Conservation (phyloP, 2,329 filamentous ascomycete genomes). For the Zymoseptoria passerinii region DNA sequence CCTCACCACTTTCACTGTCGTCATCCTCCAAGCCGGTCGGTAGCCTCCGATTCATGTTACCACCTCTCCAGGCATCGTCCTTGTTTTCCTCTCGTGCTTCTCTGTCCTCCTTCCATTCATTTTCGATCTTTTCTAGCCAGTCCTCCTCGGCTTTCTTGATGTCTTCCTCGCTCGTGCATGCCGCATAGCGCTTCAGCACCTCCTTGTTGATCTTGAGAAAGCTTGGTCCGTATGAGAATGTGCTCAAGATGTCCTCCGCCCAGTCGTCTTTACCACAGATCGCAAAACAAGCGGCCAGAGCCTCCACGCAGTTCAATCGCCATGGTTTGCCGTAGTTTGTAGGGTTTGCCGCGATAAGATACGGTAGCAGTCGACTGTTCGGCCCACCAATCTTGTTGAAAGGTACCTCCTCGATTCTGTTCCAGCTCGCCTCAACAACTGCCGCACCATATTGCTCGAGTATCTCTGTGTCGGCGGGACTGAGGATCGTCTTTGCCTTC, state of each 20-base stretch:
- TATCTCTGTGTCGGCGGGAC: slow-evolving; percentile 70
- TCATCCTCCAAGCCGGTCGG: slow-evolving; percentile 47
- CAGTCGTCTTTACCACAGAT: slow-evolving; percentile 90
- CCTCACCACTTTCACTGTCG: slow-evolving; percentile 33
- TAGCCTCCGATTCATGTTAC: slow-evolving; percentile 69
- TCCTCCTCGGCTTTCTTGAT: slow-evolving; percentile 77
- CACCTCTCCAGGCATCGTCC: slow-evolving; percentile 80
- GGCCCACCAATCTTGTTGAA: slow-evolving; percentile 88
- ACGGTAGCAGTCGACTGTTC: slow-evolving; percentile 82
- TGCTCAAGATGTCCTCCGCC: slow-evolving; percentile 73
- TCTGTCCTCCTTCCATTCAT: slow-evolving; percentile 76
- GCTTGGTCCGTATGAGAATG: slow-evolving; percentile 79
- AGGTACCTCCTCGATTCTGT: slow-evolving; percentile 80
- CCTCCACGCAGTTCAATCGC: slow-evolving; percentile 92
- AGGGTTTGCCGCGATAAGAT: slow-evolving; percentile 90
- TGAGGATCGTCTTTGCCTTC: slow-evolving; percentile 79
- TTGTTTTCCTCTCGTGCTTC: slow-evolving; percentile 51
- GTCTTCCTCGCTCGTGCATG: slow-evolving; percentile 69
- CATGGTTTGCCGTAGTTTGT: slow-evolving; percentile 97
- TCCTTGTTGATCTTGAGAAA: slow-evolving; percentile 87
- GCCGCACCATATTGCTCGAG: slow-evolving; percentile 86
- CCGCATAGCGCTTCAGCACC: slow-evolving; percentile 74
- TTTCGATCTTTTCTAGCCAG: slow-evolving; percentile 85
- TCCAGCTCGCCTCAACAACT: slow-evolving; percentile 97
- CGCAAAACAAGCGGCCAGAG: slow-evolving; percentile 81